Evolutionary conservation across 2,329 filamentous ascomycete genomes (phyloP), one percentile per base, ranked within the genome.

Genomic region (Ascochyta fabae): DNA sequence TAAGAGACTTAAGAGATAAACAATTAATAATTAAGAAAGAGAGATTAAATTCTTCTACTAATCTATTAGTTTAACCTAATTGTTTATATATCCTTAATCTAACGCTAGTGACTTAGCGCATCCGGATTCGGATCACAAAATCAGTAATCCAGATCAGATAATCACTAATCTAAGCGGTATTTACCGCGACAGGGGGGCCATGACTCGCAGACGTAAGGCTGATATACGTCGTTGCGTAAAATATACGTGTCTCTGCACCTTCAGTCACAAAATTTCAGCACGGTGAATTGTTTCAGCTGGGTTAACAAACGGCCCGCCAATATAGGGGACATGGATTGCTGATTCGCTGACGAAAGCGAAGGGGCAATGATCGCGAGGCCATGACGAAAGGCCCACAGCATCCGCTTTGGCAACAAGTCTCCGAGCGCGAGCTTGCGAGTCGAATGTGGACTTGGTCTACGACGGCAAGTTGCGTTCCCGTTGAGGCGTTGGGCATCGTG

Each of bases 141-240:
- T n/a, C n/a, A n/a, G n/a, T n/a, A n/a, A n/a, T n/a, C n/a, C n/a
- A n/a, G n/a, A n/a, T n/a, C n/a, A n/a, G n/a, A n/a, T n/a, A n/a
- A n/a, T n/a, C n/a, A n/a, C n/a, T n/a, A n/a, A n/a, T n/a, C n/a
- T n/a, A n/a, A n/a, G n/a, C n/a, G n/a, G n/a, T n/a, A n/a, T n/a
- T n/a, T n/a, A n/a, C n/a, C n/a, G n/a, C n/a, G n/a, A n/a, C n/a
- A n/a, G n/a, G n/a, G n/a, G n/a, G n/a, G n/a, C 40, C 40, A 36
- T 55, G 46, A 49, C 40, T 46, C 41, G 45, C 40, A 54, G 34
- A 44, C 13, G 34, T 48, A 48, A 54, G 45, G 45, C 51, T 54
- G 40, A 45, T 49, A 41, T 29, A 40, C n/a, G 22, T 24, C 40
- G 23, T 40, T 45, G 40, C 40, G 22, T 45, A 40, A 39, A 44